A percentile compares a stretch with the other conserved stretches of the same genome.
Conservation (phyloP, 1,139 yeast species). For the Taphrina flavorubra region DNA sequence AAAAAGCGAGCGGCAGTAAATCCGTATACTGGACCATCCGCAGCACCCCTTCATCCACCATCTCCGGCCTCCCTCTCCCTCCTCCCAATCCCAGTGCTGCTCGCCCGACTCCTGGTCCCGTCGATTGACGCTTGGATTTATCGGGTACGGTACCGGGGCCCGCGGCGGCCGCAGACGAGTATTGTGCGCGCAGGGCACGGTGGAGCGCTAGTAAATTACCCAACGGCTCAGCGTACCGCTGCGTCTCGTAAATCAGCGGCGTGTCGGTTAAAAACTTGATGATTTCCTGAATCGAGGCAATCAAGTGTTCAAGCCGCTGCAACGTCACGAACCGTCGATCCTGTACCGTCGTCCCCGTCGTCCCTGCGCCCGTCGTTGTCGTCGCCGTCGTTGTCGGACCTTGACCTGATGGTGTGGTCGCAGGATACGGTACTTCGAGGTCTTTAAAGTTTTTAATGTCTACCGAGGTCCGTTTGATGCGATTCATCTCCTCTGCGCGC, state of each 20-base stretch:
- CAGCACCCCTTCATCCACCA: slow-evolving; percentile 31
- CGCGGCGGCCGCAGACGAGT: slow-evolving; percentile 9
- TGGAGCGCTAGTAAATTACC: slow-evolving; percentile 19
- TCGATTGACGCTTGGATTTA: too few species aligned
- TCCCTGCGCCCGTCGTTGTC: too few species aligned
- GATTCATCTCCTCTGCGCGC: slow-evolving; percentile 20
- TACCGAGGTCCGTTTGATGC: slow-evolving; percentile 39
- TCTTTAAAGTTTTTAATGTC: slow-evolving; percentile 30
- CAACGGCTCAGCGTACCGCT: slow-evolving; percentile 30
- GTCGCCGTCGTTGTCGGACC: too few species aligned
- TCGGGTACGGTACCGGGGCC: too few species aligned
- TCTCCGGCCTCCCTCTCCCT: not conserved
- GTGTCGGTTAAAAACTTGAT: slow-evolving; percentile 31
- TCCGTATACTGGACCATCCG: slow-evolving; percentile 36
- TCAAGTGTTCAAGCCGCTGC: slow-evolving; percentile 26
- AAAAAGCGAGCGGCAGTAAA: slow-evolving; percentile 34
- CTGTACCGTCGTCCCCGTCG: too few species aligned
- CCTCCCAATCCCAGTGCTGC: too few species aligned
- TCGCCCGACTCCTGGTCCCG: too few species aligned
- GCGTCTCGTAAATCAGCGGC: slow-evolving; percentile 30
- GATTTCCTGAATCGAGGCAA: slow-evolving; percentile 26
- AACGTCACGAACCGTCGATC: slow-evolving; percentile 22
- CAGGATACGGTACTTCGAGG: not conserved
- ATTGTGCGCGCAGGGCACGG: slow-evolving; percentile 10
- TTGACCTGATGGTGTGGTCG: not conserved